A percentile compares a stretch with the other conserved stretches of the same genome.
These are phyloP conservation scores for Chaetothyriales sp. DNA, from an alignment of 2,329 filamentous ascomycete genomes.

Conservation along the genomic window DNA sequence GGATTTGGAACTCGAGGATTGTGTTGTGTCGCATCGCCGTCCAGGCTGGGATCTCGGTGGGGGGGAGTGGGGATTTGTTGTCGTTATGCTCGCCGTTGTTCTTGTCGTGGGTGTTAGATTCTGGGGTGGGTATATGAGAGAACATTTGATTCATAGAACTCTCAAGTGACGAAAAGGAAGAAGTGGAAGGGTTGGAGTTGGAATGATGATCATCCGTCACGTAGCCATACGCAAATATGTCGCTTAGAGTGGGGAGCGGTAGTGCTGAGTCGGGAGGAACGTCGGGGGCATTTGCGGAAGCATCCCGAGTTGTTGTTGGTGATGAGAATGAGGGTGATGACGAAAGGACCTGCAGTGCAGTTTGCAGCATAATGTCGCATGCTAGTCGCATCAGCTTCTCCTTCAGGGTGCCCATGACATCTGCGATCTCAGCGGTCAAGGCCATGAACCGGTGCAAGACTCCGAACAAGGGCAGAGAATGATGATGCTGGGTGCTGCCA, in stretches of 20 bases:
- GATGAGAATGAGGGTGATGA: neutral
- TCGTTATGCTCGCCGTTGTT: neutral
- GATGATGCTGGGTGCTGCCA: neutral
- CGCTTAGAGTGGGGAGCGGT: neutral
- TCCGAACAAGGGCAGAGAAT: slow-evolving; percentile 4
- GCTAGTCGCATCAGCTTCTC: slow-evolving; percentile 11
- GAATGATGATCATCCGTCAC: neutral
- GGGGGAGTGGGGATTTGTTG: neutral
- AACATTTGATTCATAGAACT: neutral
- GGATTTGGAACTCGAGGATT: slow-evolving; percentile 10
- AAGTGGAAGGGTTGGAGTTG: neutral
- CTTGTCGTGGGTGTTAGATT: neutral
- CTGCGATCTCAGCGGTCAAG: slow-evolving; percentile 11
- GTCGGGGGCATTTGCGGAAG: neutral
- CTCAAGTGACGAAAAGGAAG: neutral
- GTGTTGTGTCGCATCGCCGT: slow-evolving; percentile 5
- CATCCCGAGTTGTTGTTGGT: neutral
- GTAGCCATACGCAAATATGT: neutral
- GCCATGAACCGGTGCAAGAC: slow-evolving; percentile 13
- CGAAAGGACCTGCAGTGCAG: slow-evolving; percentile 6
- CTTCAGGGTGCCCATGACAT: neutral
- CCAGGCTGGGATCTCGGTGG: slow-evolving; percentile 6
- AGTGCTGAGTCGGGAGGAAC: neutral
- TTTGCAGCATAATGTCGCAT: slow-evolving; percentile 13
- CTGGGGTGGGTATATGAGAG: neutral